A percentile compares a stretch with the other conserved stretches of the same genome.
Conservation (phyloP, 805 yeast genomes). For the Monosporozyma yasuniensis region DNA sequence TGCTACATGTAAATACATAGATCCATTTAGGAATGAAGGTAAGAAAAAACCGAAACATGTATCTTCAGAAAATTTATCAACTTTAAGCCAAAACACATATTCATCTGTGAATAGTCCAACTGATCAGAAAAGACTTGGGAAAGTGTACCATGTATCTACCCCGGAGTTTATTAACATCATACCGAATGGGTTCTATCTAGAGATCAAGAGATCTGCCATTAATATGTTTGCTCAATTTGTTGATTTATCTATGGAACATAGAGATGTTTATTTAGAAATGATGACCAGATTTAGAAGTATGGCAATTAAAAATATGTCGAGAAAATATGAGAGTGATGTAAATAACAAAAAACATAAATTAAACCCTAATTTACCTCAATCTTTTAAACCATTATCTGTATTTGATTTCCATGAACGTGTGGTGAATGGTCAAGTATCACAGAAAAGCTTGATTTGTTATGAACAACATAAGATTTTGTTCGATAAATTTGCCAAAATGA, state of each 20-base stretch:
- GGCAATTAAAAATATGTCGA: slow-evolving; percentile 17
- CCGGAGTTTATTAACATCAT: slow-evolving; percentile 14
- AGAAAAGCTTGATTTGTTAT: slow-evolving; percentile 2
- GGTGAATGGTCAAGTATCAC: slow-evolving; percentile 1
- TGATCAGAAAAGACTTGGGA: neutral
- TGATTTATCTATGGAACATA: slow-evolving; percentile 19
- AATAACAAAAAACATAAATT: slow-evolving; percentile 1
- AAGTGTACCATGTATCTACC: neutral
- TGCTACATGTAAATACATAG: slow-evolving; percentile 15
- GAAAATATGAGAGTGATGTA: slow-evolving; percentile 9
- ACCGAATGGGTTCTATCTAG: slow-evolving; percentile 20
- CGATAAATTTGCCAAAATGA: slow-evolving; percentile 22
- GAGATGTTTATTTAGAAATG: slow-evolving; percentile 22
- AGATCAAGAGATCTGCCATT: slow-evolving; percentile 24
- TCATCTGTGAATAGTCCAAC: neutral
- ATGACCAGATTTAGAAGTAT: slow-evolving; percentile 17
- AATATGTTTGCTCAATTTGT: slow-evolving; percentile 18
- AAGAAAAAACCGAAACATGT: neutral
- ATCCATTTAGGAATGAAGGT: neutral
- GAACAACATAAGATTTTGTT: slow-evolving; percentile 21
- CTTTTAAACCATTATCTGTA: slow-evolving; percentile 17
- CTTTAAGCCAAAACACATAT: neutral
- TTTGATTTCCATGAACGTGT: slow-evolving; percentile 16
- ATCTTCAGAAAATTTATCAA: neutral
- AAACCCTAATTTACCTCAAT: slow-evolving; percentile 17